Evolutionary conservation across 2,329 filamentous ascomycete genomes (phyloP).

Genomic region (Verticillium albo-atrum): DNA sequence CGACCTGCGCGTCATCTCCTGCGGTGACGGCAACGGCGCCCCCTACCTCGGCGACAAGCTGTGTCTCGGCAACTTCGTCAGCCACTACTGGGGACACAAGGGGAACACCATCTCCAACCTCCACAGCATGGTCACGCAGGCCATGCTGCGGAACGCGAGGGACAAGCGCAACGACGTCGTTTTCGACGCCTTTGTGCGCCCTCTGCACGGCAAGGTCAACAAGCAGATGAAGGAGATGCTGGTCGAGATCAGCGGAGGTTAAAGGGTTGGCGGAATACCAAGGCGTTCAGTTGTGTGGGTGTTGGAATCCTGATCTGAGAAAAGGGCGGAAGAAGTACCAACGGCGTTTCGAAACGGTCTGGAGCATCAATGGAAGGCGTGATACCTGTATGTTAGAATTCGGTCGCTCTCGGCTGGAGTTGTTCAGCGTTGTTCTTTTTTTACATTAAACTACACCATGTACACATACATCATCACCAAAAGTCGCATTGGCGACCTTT

Average conservation of each 20-base stretch:
- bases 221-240: conserved; percentile 8
- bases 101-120: conserved; percentile 11
- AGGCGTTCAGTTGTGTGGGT: neutral
- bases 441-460: too few relatives aligned
- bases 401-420: too few relatives aligned
- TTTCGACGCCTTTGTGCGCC: conserved; percentile 6
- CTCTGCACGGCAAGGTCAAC: conserved; percentile 13
- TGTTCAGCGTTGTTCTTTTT: too few relatives aligned
- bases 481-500: too few relatives aligned
- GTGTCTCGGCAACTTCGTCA: conserved; percentile 18
- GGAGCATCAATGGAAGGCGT: too few relatives aligned
- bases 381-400: too few relatives aligned
- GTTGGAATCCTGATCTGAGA: too few relatives aligned
- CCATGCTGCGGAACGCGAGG: neutral
- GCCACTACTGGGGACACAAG: conserved; percentile 20
- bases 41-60: conserved; percentile 15
- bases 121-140: conserved; percentile 11
- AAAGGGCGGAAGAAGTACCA: too few relatives aligned
- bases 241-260: conserved; percentile 5
- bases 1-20: conserved; percentile 15
- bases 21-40: conserved; percentile 19
- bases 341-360: neutral
- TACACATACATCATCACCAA: too few relatives aligned
- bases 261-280: neutral
- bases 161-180: neutral